Evolutionary conservation across 2,329 filamentous ascomycete species (phyloP), one percentile per base, ranked within the genome.

Genomic region (Thelonectria rubi): DNA sequence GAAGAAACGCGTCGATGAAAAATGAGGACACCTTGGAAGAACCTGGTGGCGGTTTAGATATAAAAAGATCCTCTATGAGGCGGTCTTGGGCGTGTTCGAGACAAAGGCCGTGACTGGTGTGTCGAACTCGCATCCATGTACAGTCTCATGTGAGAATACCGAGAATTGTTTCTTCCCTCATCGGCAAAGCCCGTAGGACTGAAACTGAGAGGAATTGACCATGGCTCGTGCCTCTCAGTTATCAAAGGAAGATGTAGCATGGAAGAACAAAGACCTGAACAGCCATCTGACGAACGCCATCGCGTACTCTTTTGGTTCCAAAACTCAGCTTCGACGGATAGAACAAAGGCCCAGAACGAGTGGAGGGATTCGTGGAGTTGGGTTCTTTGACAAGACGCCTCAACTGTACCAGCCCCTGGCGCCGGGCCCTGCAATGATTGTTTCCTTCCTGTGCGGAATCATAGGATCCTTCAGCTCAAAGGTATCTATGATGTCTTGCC

Each of bases 391-490:
- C 37, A 55, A 26, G 5, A 58, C 2, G 18, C 10, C 48, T 74
- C 69, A 90, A 65, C 82, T 85, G 73, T 92, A 91, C 90, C 90
- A 93, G 21, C 88, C 86, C 37, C 82, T 78, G 12, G 83, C 82
- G 2, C 84, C 86, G 6, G 85, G 84, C 2, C 82, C 82, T 26
- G 80, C 75, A 30, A 75, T 76, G 7, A 76, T 76, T 58, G 85
- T 80, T 65, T 92, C 88, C 64, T 86, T 80, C 15, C 95, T 86
- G 75, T 97, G 91, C n/a, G 89, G 86, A 64, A 99, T 98, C 77
- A 97, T 89, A 1, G 91, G 83, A 65, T 92, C 83, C n/a, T 80
- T 84, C 66, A 98, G 92, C 24, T 90, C 81, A 71, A 94, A 96
- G 0, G 86, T 87, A 10, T 91, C 77, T 50, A 97, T 89, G 46